Conservation (phyloP, 1,284 basidiomycete genomes). For the Cryptococcus sp. region DNA sequence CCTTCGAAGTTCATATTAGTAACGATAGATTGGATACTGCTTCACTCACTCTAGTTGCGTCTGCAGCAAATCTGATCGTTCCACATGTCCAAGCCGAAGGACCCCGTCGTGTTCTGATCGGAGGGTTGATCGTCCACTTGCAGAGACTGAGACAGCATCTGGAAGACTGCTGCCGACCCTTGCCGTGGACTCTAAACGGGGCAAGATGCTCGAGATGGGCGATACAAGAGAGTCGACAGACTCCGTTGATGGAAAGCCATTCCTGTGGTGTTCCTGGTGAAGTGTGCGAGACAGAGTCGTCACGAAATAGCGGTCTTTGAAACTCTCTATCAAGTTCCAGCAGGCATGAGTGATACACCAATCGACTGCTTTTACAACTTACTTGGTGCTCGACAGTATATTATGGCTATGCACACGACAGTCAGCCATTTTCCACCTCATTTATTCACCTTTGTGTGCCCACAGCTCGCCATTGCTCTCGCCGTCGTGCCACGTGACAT, state of each 20-base stretch:
- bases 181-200: too few relatives aligned
- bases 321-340: slow-evolving; percentile 54
- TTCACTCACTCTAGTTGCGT: slow-evolving; percentile 78
- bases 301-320: slow-evolving; percentile 77
- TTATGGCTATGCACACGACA: slow-evolving; percentile 64
- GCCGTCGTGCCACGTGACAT: slow-evolving; percentile 81
- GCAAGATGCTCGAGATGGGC: too few relatives aligned
- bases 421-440: not conserved
- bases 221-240: too few relatives aligned
- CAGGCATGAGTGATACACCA: slow-evolving; percentile 1
- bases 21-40: too few relatives aligned
- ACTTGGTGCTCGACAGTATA: slow-evolving; percentile 85
- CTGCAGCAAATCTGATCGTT: slow-evolving; percentile 73
- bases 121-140: too few relatives aligned
- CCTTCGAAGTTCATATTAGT: slow-evolving; percentile 1
- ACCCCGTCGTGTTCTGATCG: too few relatives aligned
- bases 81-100: slow-evolving; percentile 29
- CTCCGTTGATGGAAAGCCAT: too few relatives aligned
- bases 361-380: slow-evolving; percentile 8
- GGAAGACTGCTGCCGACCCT: slow-evolving; percentile 21
- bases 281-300: slow-evolving; percentile 16
- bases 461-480: slow-evolving; percentile 56
- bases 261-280: too few relatives aligned
- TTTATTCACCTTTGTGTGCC: slow-evolving; percentile 48
- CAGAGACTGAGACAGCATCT: too few relatives aligned